Evolutionary conservation across 1,139 yeast genomes (phyloP).

Genomic region (Wickerhamiella pararugosa): DNA sequence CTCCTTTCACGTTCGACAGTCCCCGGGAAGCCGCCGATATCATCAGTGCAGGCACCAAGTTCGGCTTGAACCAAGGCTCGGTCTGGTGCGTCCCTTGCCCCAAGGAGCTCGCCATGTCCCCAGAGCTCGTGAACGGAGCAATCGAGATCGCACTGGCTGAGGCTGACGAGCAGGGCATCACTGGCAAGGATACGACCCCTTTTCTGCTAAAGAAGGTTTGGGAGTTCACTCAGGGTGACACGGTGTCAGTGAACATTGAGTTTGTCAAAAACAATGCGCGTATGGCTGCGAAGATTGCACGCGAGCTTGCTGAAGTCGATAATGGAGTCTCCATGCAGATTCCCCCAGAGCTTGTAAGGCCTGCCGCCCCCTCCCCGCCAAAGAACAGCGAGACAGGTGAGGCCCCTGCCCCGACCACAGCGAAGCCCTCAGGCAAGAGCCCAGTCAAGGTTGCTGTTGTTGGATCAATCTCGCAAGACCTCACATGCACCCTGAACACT

Average conservation of each 20-base stretch:
- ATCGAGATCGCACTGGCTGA: slow-evolving; percentile 44
- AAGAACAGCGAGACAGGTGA: slow-evolving; percentile 3
- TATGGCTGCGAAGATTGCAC: slow-evolving; percentile 54
- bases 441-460: slow-evolving; percentile 30
- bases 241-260: slow-evolving; percentile 55
- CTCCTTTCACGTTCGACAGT: slow-evolving; percentile 48
- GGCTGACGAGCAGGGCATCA: slow-evolving; percentile 39
- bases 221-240: slow-evolving; percentile 47
- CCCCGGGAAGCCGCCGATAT: slow-evolving; percentile 48
- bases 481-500: slow-evolving; percentile 31
- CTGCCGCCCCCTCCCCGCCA: neutral
- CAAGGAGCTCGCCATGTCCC: slow-evolving; percentile 40
- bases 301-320: slow-evolving; percentile 29
- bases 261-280: slow-evolving; percentile 68
- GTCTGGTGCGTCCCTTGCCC: slow-evolving; percentile 82
- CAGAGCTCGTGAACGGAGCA: slow-evolving; percentile 36
- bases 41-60: slow-evolving; percentile 34
- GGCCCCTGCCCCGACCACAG: slow-evolving; percentile 7
- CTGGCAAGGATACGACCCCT: slow-evolving; percentile 71
- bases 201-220: slow-evolving; percentile 54
- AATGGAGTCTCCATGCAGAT: neutral
- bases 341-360: neutral
- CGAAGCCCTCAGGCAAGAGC: slow-evolving; percentile 2
- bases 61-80: slow-evolving; percentile 50
- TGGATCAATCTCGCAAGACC: slow-evolving; percentile 69